These are phyloP conservation scores for Quercus mongolica DNA, from an alignment of 306 rosid genomes.

Conservation along the genomic window DNA sequence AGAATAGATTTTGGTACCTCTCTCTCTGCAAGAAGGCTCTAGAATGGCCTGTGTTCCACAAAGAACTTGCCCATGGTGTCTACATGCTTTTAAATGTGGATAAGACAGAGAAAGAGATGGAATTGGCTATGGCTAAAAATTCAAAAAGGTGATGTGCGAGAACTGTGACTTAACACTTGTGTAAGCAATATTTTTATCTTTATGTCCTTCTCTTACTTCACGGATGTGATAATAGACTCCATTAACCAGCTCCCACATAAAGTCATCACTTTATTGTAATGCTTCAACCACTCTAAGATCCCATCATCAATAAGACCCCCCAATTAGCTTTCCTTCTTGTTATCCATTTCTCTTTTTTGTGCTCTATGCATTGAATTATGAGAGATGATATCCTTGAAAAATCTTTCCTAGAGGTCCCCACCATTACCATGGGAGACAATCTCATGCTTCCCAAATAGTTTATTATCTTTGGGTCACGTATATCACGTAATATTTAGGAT, in stretches of 20 bases:
- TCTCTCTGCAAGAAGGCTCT: slow-evolving; percentile 8
- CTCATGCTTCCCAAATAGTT: slow-evolving; percentile 26
- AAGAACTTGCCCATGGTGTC: not conserved
- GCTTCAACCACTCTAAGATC: slow-evolving; percentile 28
- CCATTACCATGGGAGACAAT: slow-evolving; percentile 25
- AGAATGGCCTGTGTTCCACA: not conserved
- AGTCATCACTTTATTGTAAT: slow-evolving; percentile 32
- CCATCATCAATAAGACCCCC: slow-evolving; percentile 13
- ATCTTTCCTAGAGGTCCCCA: slow-evolving; percentile 30
- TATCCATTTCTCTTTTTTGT: slow-evolving; percentile 5
- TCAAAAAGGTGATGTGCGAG: slow-evolving; percentile 3
- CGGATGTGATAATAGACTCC: slow-evolving; percentile 38
- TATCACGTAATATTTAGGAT: not conserved
- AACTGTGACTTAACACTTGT: slow-evolving; percentile 1
- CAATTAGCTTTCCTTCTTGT: slow-evolving; percentile 8
- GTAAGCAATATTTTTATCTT: not conserved
- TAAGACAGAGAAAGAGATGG: not conserved
- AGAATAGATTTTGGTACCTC: slow-evolving; percentile 5
- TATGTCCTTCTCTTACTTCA: slow-evolving; percentile 26
- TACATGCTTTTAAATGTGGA: not conserved
- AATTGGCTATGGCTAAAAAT: not conserved
- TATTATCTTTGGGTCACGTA: slow-evolving; percentile 27
- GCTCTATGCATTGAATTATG: slow-evolving; percentile 35
- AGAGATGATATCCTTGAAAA: slow-evolving; percentile 17
- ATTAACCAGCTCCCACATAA: slow-evolving; percentile 34